Evolutionary conservation across 257 asterid genomes (phyloP).

Genomic region (Cinchona pubescens): DNA sequence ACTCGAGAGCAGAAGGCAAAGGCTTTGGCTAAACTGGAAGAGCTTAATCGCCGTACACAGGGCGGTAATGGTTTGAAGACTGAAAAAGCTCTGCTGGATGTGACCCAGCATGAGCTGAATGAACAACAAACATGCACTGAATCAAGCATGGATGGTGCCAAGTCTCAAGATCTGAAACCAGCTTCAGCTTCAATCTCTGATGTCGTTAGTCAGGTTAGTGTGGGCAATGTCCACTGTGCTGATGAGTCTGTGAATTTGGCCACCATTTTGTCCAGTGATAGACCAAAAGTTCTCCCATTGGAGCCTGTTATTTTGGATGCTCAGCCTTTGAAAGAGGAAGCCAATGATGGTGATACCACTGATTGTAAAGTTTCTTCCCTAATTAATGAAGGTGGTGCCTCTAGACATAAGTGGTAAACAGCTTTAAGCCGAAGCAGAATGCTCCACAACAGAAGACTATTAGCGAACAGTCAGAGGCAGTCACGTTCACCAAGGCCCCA

Average conservation of each 20-base stretch:
- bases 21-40: constrained; percentile 91
- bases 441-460: constrained; percentile 32
- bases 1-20: constrained; percentile 83
- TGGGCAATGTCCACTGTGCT: constrained; percentile 24
- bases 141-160: constrained; percentile 31
- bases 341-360: constrained; percentile 24
- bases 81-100: constrained; percentile 33
- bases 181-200: constrained; percentile 27
- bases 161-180: constrained; percentile 31
- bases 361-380: constrained; percentile 28
- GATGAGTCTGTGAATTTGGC: constrained; percentile 34
- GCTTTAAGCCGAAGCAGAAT: constrained; percentile 62
- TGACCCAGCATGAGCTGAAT: constrained; percentile 33
- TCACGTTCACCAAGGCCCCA: constrained; percentile 30
- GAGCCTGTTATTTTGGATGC: constrained; percentile 35
- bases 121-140: constrained; percentile 30
- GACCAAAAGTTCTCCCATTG: constrained; percentile 25
- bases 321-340: constrained; percentile 37
- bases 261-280: constrained; percentile 31
- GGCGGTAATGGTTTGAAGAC: constrained; percentile 45
- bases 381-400: constrained; percentile 44
- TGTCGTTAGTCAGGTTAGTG: constrained; percentile 28
- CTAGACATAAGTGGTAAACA: constrained; percentile 45
- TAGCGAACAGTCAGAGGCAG: constrained; percentile 37
- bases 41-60: constrained; percentile 71